Evolutionary conservation across 1,284 basidiomycete genomes (phyloP).

Genomic region (Tausonia pullulans): DNA sequence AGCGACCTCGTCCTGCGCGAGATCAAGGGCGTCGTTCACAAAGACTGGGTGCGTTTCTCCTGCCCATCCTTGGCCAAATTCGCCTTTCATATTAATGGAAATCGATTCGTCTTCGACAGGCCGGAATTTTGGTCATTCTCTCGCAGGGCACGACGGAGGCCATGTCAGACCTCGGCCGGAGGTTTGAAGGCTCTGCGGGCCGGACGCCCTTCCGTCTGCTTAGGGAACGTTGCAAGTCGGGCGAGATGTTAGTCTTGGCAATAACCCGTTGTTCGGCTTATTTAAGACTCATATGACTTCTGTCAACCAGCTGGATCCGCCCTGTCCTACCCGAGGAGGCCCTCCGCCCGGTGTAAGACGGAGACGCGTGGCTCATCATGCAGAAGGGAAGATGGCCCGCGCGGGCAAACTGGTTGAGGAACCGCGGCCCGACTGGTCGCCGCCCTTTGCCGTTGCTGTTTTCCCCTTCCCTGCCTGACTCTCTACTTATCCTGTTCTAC

Average conservation of each 20-base stretch:
- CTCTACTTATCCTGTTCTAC: background rate
- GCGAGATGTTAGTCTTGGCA: slow-evolving; percentile 6
- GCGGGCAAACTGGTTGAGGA: too few relatives aligned
- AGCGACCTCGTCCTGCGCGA: slow-evolving; percentile 36
- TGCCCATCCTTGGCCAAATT: too few relatives aligned
- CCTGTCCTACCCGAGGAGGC: background rate
- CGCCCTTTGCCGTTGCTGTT: too few relatives aligned
- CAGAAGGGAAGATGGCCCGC: too few relatives aligned
- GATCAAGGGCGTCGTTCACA: slow-evolving; percentile 41
- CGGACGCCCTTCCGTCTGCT: slow-evolving; percentile 12
- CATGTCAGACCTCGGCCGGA: slow-evolving; percentile 57
- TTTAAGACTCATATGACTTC: background rate
- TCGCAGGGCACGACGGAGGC: slow-evolving; percentile 72
- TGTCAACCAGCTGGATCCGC: background rate
- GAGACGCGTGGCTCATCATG: too few relatives aligned
- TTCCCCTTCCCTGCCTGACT: background rate
- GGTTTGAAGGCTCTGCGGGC: slow-evolving; percentile 36
- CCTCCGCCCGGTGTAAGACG: background rate
- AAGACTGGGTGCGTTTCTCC: slow-evolving; percentile 43
- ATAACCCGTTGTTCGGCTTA: too few relatives aligned
- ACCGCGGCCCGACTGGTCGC: too few relatives aligned
- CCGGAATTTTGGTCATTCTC: slow-evolving; percentile 63
- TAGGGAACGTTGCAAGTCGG: slow-evolving; percentile 9
- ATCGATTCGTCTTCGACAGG: slow-evolving; percentile 22
- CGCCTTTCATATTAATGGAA: too few relatives aligned